Conservation (phyloP, 495 filamentous ascomycete species). For the Xylona heveae region DNA sequence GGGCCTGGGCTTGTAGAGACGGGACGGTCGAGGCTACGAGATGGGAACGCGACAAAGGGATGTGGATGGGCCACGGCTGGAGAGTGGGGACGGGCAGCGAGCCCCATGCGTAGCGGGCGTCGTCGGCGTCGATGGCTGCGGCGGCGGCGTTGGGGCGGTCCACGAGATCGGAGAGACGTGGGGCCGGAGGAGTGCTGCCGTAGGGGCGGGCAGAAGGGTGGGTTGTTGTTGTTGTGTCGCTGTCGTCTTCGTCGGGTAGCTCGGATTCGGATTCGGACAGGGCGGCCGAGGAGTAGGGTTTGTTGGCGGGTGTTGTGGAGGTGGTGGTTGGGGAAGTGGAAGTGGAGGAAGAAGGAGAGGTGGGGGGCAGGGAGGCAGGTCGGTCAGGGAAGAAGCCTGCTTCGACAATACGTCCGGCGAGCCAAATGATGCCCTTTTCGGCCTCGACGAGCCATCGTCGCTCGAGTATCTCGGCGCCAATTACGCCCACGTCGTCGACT, state of each 20-base stretch:
- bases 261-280: too few species aligned
- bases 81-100: conserved; percentile 6
- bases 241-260: too few species aligned
- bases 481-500: conserved; percentile 72
- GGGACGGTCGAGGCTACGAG: conserved; percentile 46
- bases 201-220: too few species aligned
- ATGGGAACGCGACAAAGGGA: conserved; percentile 29
- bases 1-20: conserved; percentile 56
- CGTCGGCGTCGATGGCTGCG: background rate
- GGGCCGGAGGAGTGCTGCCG: background rate
- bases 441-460: conserved; percentile 51
- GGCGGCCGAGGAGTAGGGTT: too few species aligned
- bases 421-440: conserved; percentile 55
- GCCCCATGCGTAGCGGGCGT: too few species aligned
- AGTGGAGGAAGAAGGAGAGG: background rate
- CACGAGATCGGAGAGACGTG: background rate
- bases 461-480: conserved; percentile 54
- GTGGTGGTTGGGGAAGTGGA: background rate
- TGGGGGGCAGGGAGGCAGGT: conserved; percentile 4
- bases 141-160: background rate
- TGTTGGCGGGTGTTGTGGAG: conserved; percentile 2
- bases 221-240: too few species aligned
- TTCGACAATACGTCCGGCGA: conserved; percentile 61
- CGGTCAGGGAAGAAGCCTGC: conserved; percentile 28
- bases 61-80: conserved; percentile 22